Evolutionary conservation across 1,139 yeast genomes (phyloP).

Genomic region (Magnusiomyces paraingens): DNA sequence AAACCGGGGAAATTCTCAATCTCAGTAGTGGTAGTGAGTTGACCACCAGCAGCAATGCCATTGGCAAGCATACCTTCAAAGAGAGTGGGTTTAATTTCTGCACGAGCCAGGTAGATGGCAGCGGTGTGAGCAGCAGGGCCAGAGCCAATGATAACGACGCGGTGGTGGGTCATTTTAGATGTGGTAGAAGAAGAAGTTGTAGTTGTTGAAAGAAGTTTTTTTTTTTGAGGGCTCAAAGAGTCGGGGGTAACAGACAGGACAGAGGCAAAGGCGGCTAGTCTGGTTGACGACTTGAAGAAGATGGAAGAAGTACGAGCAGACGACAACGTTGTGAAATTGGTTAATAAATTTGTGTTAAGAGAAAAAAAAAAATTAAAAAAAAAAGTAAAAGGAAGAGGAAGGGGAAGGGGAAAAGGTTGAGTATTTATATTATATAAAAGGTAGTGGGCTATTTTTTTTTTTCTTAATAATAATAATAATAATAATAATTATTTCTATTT

Average conservation of each 20-base stretch:
- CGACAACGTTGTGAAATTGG: not conserved
- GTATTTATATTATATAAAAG: not conserved
- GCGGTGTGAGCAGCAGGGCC: slow-evolving; percentile 99
- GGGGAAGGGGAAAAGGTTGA: not conserved
- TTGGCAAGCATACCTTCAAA: slow-evolving; percentile 97
- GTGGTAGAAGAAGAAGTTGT: not conserved
- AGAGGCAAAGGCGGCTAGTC: slow-evolving; percentile 8
- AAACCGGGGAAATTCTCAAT: slow-evolving; percentile 95
- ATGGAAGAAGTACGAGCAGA: not conserved
- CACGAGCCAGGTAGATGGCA: slow-evolving; percentile 92
- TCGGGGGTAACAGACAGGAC: not conserved
- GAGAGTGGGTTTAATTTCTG: slow-evolving; percentile 87
- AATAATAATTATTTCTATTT: too few relatives aligned
- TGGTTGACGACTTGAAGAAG: not conserved
- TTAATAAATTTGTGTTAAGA: not conserved
- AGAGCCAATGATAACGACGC: slow-evolving; percentile 89
- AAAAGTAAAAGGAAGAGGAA: not conserved
- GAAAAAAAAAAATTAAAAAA: not conserved
- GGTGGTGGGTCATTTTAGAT: slow-evolving; percentile 48
- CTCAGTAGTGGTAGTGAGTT: slow-evolving; percentile 94
- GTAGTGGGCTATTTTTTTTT: too few relatives aligned
- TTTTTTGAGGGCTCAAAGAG: too few relatives aligned
- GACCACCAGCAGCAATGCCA: slow-evolving; percentile 99
- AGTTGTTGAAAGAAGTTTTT: not conserved
- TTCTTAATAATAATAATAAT: too few relatives aligned